Evolutionary conservation across 1,139 yeast species (phyloP), one percentile per base, ranked within the genome.

Genomic region (Suhomyces panamericanus): DNA sequence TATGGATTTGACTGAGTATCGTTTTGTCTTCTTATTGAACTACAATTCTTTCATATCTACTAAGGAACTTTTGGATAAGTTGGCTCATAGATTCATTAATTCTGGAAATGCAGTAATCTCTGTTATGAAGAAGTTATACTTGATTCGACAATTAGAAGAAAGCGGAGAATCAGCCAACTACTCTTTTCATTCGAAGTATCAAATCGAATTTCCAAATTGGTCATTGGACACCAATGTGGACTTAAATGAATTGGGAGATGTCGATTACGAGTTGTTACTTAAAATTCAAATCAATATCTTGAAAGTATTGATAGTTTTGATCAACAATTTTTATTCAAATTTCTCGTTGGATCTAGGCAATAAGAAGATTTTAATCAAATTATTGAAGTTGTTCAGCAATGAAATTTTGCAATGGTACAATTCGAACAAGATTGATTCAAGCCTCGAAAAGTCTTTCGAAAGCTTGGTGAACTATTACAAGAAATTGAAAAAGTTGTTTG

Each of bases 271-370:
- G 70, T 77, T 67, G 72, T 82, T 61, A 77, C 83, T 54, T 77
- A 70, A 85, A 59, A 87, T 90, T 44, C 96, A 90, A 58, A 77
- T 86, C 43, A 95, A 95, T 41, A 82, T 90, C 35, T 70, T 90
- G 50, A 95, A 88, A 59, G 88, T 90, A 1, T 70, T 89, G 47
- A 78, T 83, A 41, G 78, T 85, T 33, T 76, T 95, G 65, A 80
- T 89, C 20, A 78, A 81, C 42, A 84, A 85, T 53, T 87, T 87
- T 58, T 89, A 85, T 60, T 66, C 79, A 31, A 95, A 87, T 60
- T 87, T 91, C 58, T 77, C 86, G 6, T 85, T 84, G 59, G 88
- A 87, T 54, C 60, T 85, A 50, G 66, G 68, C 14, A 83, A 85
- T 54, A 82, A 86, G 54, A 72, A 73, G 26, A 72, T 78, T 10